Evolutionary conservation across 2,329 filamentous ascomycete genomes (phyloP).

Genomic region (Apiospora kogelbergensis): DNA sequence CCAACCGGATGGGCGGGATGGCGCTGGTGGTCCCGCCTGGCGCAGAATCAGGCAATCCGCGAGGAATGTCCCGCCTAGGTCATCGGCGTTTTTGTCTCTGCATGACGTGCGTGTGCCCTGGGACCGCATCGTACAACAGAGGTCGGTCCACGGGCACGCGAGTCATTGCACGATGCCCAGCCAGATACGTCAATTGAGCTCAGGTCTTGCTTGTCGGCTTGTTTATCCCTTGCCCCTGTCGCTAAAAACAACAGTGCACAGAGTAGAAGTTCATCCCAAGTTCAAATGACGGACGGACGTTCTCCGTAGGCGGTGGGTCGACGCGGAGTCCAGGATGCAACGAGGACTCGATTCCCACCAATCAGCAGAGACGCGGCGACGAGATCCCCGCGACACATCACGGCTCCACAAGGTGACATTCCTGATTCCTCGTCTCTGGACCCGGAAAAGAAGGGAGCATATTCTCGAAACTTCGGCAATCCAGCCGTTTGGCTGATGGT

Average conservation of each 20-base stretch:
- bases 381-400: conserved; percentile 2
- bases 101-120: neutral
- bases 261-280: neutral
- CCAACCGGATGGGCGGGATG: neutral
- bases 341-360: neutral
- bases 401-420: neutral
- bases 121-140: neutral
- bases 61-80: neutral
- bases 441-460: neutral
- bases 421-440: neutral
- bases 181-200: neutral
- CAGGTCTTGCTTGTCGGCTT: too few relatives aligned
- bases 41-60: neutral
- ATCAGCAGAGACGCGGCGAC: neutral
- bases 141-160: neutral
- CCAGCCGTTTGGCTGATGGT: neutral
- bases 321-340: neutral
- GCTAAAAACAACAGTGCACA: neutral
- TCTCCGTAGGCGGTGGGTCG: neutral
- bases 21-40: neutral
- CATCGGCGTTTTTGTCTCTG: neutral
- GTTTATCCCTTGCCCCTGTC: neutral
- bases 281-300: neutral
- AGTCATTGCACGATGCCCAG: too few relatives aligned
- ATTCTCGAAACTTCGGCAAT: neutral